phyloP scores from a whole-genome alignment of 2,329 filamentous ascomycete genomes.

The Lachnellula occidentalis region DNA sequence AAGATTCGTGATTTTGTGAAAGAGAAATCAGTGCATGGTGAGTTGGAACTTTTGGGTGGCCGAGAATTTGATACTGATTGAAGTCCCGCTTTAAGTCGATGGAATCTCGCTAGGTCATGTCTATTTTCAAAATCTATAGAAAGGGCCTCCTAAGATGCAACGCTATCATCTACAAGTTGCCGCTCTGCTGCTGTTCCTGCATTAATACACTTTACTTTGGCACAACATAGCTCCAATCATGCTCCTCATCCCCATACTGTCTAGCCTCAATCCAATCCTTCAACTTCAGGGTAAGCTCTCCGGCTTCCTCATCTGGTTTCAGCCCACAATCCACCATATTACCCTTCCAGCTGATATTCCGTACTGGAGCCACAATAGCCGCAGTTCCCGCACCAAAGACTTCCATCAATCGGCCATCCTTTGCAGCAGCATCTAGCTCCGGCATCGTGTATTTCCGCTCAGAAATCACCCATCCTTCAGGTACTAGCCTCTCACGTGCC shows the following conservation, averaged over 20 bases:
- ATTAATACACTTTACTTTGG: conserved; percentile 7
- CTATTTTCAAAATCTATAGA: too few relatives aligned
- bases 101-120: too few relatives aligned
- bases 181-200: neutral
- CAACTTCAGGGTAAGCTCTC: conserved; percentile 78
- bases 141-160: too few relatives aligned
- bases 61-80: too few relatives aligned
- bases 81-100: too few relatives aligned
- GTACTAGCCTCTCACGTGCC: conserved; percentile 74
- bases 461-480: conserved; percentile 80
- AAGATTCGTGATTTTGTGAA: too few relatives aligned
- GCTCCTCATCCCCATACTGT: conserved; percentile 90
- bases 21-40: too few relatives aligned
- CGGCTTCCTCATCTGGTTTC: conserved; percentile 75
- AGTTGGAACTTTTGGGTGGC: too few relatives aligned
- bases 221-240: conserved; percentile 73
- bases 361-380: conserved; percentile 85
- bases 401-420: conserved; percentile 83
- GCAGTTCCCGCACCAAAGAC: conserved; percentile 93
- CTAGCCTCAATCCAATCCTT: conserved; percentile 95
- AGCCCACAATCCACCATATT: conserved; percentile 78
- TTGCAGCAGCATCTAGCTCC: conserved; percentile 73
- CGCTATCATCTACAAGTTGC: neutral
- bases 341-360: conserved; percentile 85
- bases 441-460: conserved; percentile 93